Evolutionary conservation across 2,329 filamentous ascomycete genomes (phyloP), one percentile per base, ranked within the genome.

Genomic region (Nemania sp.): DNA sequence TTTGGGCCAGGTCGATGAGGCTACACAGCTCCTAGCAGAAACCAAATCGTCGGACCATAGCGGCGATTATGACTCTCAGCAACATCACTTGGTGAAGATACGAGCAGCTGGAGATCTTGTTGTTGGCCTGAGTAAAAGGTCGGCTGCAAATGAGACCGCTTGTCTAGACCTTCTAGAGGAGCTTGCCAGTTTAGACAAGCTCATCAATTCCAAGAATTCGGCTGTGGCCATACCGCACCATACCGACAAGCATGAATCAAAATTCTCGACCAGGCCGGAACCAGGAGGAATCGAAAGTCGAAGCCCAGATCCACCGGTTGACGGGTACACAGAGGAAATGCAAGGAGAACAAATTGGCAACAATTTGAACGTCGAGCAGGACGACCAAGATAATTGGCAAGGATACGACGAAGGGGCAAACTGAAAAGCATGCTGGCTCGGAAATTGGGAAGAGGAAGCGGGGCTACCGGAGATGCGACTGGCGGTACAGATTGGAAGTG

Each of bases 101-200:
- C 59, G 42, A 23, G 43, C 36, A 26, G 30, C 56, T 3, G 61
- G 66, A 24, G 30, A 40, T 11, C 49, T 57, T 6, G 61, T 66
- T 28, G 43, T 65, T 7, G 33, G 36, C 3, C 54, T 69, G 26
- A 62, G 59, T 36, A 54, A 49, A 19, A 64, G 54, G 34, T 55
- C 65, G 12, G 47, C 42, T 30, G 37, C 31, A 43, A 59, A 57
- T 22, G 59, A 57, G 43, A 39, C 49, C 22, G 65, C 64, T n/a
- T 68, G 65, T 46, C 50, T 34, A 49, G 62, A 66, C 44, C 52
- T 69, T 26, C 50, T 66, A 12, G 52, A 31, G 7, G 65, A 69
- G 52, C 48, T 64, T n/a, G 54, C 48, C 12, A 62, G 62, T 19
- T 54, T 69, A 12, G 57, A 62, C 41, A 64, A 56, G 50, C 57